Evolutionary conservation across 305 asterid species (phyloP).

Genomic region (Solanum hybrid): DNA sequence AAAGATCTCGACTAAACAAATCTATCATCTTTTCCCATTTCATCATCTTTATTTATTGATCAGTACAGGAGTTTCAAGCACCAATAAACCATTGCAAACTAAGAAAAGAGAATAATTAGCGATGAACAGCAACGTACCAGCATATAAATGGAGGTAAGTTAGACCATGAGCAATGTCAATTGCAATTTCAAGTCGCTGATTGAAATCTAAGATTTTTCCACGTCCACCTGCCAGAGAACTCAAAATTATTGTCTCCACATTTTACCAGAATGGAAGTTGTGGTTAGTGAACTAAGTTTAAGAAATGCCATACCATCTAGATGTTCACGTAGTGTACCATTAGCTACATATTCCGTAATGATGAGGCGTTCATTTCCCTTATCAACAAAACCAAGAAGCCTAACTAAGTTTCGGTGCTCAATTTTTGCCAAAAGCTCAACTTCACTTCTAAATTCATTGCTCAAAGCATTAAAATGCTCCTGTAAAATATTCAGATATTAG

Average conservation of each 20-base stretch:
- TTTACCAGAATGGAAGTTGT: neutral
- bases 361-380: constrained; percentile 72
- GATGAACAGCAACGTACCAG: constrained; percentile 44
- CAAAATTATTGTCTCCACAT: constrained; percentile 4
- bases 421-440: constrained; percentile 90
- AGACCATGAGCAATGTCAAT: constrained; percentile 92
- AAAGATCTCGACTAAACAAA: neutral
- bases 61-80: neutral
- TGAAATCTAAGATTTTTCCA: constrained; percentile 75
- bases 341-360: constrained; percentile 89
- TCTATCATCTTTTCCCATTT: neutral
- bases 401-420: constrained; percentile 90
- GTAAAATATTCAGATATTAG: constrained; percentile 14
- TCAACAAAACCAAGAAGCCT: constrained; percentile 92
- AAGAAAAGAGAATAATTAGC: constrained; percentile 6
- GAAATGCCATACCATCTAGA: constrained; percentile 64
- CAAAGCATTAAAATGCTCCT: constrained; percentile 58
- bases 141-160: constrained; percentile 84
- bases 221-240: constrained; percentile 44
- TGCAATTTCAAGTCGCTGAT: constrained; percentile 84
- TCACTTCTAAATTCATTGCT: constrained; percentile 74
- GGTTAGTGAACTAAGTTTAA: constrained; percentile 3
- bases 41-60: neutral
- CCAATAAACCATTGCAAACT: neutral
- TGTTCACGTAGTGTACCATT: constrained; percentile 97